Evolutionary conservation across 768 basidiomycete species (phyloP).

Genomic region (Strobilomyces confusus): DNA sequence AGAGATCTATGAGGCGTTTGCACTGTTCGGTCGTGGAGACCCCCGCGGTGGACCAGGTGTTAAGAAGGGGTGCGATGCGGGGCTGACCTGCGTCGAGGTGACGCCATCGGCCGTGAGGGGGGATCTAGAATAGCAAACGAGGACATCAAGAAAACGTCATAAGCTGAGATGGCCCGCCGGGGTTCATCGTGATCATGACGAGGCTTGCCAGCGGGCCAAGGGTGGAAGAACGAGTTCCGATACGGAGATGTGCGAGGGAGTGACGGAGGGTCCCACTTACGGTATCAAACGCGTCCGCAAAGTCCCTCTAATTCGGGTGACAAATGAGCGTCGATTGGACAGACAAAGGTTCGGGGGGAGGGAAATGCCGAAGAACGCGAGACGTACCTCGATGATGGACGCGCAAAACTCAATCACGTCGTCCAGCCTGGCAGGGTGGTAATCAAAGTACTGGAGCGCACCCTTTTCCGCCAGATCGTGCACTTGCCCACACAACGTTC

Average conservation of each 20-base stretch:
- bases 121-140: constrained; percentile 48
- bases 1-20: constrained; percentile 81
- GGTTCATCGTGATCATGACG: neutral
- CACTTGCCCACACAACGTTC: constrained; percentile 78
- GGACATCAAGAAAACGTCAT: constrained; percentile 2
- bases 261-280: constrained; percentile 36
- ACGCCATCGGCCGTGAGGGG: constrained; percentile 86
- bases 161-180: neutral
- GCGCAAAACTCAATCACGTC: constrained; percentile 72
- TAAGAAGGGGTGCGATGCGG: constrained; percentile 60
- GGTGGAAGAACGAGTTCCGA: neutral
- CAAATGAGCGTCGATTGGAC: neutral
- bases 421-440: constrained; percentile 71
- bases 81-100: constrained; percentile 71
- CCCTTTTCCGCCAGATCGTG: constrained; percentile 71
- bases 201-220: constrained; percentile 1
- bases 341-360: neutral
- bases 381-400: constrained; percentile 68
- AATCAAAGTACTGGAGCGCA: constrained; percentile 81
- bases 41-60: constrained; percentile 45
- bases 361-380: neutral
- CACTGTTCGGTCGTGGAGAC: constrained; percentile 55
- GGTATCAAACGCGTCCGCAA: constrained; percentile 59
- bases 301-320: constrained; percentile 67
- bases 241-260: neutral